phyloP scores from a whole-genome alignment of 2,329 filamentous ascomycete species.

The Neonectria faginata region DNA sequence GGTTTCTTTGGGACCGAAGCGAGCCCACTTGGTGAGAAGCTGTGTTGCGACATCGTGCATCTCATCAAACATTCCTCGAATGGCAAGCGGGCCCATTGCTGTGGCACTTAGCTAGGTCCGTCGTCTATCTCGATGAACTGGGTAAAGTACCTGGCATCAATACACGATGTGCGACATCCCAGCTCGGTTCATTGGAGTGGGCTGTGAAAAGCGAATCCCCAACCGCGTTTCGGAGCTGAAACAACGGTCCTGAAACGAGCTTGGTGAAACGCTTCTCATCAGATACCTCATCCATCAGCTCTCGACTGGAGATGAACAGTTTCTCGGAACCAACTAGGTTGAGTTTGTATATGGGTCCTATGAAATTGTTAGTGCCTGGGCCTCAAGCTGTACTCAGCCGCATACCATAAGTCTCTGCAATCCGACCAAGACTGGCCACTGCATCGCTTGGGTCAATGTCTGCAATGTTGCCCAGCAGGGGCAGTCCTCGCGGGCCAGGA shows the following conservation, averaged over 20 bases:
- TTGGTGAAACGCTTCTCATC: slow-evolving; percentile 71
- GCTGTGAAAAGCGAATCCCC: slow-evolving; percentile 72
- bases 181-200: slow-evolving; percentile 57
- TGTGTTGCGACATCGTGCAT: slow-evolving; percentile 73
- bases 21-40: slow-evolving; percentile 67
- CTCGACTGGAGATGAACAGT: slow-evolving; percentile 23
- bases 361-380: neutral
- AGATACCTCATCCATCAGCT: slow-evolving; percentile 65
- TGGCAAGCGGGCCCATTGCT: slow-evolving; percentile 71
- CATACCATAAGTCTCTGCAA: slow-evolving; percentile 19
- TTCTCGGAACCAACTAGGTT: slow-evolving; percentile 20
- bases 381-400: neutral
- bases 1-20: slow-evolving; percentile 54
- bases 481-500: slow-evolving; percentile 19
- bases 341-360: slow-evolving; percentile 25
- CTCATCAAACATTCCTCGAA: slow-evolving; percentile 57
- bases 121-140: neutral
- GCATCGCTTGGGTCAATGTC: slow-evolving; percentile 24
- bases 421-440: slow-evolving; percentile 16
- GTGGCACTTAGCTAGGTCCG: neutral
- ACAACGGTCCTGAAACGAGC: slow-evolving; percentile 57
- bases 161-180: slow-evolving; percentile 68
- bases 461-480: slow-evolving; percentile 21
- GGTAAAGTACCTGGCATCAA: slow-evolving; percentile 62
- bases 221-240: slow-evolving; percentile 55